Base-by-base conservation (phyloP, 176 grass and related monocot genomes). In the Ensete ventricosum region DNA sequence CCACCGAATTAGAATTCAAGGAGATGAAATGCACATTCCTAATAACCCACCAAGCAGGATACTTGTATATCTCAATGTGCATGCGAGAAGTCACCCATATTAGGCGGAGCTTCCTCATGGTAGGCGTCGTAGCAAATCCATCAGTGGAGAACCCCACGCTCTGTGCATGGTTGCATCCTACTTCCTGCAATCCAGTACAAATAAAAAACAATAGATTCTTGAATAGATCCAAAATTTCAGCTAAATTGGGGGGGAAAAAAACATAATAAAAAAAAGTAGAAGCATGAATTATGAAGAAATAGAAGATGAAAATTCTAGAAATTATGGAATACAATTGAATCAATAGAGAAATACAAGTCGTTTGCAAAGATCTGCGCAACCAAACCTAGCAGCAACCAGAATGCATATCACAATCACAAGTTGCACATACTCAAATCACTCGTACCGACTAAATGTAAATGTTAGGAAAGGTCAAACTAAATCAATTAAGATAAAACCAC, bases 21-120 rank as follows among this genome's bases (percentile, higher is more conserved):
- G 27, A 73, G 8, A 43, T 14, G 22, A 54, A 73, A 49, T 50
- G 20, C 22, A 53, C 14, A 52, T 7, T 75, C 16, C 1, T 7
- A 20, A 76, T n/a, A 20, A 64, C 71, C 62, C 20, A 99, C 95
- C 95, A 99, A 67, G 86, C 90, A 34, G 88, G 95, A 74, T 99
- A 99, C 59, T 94, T 91, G 82, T 99, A 91, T 59, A 99, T 89
- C 84, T 99, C 95, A 84, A 99, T 99, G 73, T 99, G 95, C 95
- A 99, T 99, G 69, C 90, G 73, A 59, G 86, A 90, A 0, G 91
- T 99, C 14, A 99, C 95, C 95, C 95, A 99, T 83, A 99, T 99
- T 34, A 99, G 86, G 25, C 81, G 85, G 74, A 99, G 90, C 77
- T 99, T 82, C 74, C 95, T 85, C 95, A 99, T 99, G 7, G 91